Base-by-base conservation (phyloP, 768 basidiomycete genomes). In the Pleurotus salmoneostramineus region DNA sequence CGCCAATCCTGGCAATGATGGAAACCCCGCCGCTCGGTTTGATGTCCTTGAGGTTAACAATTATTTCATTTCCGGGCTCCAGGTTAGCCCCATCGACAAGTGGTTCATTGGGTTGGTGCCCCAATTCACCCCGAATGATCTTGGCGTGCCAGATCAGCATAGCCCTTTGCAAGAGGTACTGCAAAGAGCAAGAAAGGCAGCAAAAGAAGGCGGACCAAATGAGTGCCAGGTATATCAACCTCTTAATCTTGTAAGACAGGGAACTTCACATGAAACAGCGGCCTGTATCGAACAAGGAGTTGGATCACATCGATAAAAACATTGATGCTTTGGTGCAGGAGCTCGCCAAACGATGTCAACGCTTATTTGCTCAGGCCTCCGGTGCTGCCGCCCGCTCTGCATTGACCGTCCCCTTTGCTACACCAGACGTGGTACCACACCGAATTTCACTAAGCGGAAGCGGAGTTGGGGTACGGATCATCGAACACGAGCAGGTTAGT, bases 21-120 rank as follows among this genome's bases (percentile, higher is more conserved):
- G 74, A 50, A 78, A 73, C 60, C 70, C 72, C 56, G 73, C 77
- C 50, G 72, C 81, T 35, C 80, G 83, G 57, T 83, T 91, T 66
- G 91, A 93, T 69, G 78, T 87, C 60, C 75, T 92, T 52, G 88
- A 91, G 76, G 91, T 89, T 52, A 89, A 90, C 68, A 82, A 84
- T 62, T 93, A 93, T 69, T 76, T 93, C 64, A 83, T 82, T 63
- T 83, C 82, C 44, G 89, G 91, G 49, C 78, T 93, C 45, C 75
- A 80, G 54, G 74, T 76, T 55, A 91, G 88, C 69, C 72, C 78
- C 50, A 82, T 93, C 71, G 91, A 93, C 74, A 79, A 78, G 62
- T 93, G 91, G 89, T 93, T 93, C 69, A 77, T 77, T 68, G 89
- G 88, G 15, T 81, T 83, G 14, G 68, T 77, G 32, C 83, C 85